These are phyloP conservation scores for Arthrinium phaeospermum DNA, from an alignment of 2,329 filamentous ascomycete species.

Conservation along the genomic window DNA sequence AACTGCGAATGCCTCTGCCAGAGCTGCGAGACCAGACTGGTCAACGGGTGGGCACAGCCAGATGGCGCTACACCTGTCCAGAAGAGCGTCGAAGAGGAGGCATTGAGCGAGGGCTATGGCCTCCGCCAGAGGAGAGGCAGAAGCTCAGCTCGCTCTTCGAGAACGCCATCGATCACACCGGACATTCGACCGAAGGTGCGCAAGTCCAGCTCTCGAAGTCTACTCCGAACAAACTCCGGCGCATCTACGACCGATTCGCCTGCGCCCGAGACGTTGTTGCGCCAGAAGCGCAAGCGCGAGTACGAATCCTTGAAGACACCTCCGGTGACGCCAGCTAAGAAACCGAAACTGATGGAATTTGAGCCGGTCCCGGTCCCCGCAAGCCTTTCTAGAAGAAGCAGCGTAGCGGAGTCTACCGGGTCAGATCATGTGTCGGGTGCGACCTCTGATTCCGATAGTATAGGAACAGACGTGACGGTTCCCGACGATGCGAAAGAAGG, in stretches of 20 bases:
- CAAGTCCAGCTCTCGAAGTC: constrained; percentile 45
- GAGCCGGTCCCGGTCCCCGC: constrained; percentile 37
- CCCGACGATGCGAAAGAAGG: constrained; percentile 55
- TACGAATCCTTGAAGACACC: constrained; percentile 56
- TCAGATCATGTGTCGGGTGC: constrained; percentile 6
- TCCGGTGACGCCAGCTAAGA: constrained; percentile 61
- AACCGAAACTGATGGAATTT: constrained; percentile 45
- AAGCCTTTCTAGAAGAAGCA: constrained; percentile 46
- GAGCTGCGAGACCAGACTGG: constrained; percentile 76
- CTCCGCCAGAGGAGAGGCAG: constrained; percentile 61
- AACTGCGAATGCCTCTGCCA: constrained; percentile 94
- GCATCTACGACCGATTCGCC: constrained; percentile 44
- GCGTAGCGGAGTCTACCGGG: constrained; percentile 34
- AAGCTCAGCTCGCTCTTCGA: constrained; percentile 55
- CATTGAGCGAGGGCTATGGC: constrained; percentile 58
- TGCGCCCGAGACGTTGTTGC: constrained; percentile 33
- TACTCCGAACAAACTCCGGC: constrained; percentile 39
- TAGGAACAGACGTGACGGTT: constrained; percentile 52
- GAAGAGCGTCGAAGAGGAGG: constrained; percentile 57
- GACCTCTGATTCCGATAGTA: constrained; percentile 40
- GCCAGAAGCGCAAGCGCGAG: constrained; percentile 50
- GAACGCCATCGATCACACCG: constrained; percentile 63
- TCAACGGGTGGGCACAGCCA: constrained; percentile 81
- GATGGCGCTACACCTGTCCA: constrained; percentile 47
- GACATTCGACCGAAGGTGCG: constrained; percentile 58